Conservation (phyloP, 192 early-diverging fungal species). For the Spizellomyces punctatus region DNA sequence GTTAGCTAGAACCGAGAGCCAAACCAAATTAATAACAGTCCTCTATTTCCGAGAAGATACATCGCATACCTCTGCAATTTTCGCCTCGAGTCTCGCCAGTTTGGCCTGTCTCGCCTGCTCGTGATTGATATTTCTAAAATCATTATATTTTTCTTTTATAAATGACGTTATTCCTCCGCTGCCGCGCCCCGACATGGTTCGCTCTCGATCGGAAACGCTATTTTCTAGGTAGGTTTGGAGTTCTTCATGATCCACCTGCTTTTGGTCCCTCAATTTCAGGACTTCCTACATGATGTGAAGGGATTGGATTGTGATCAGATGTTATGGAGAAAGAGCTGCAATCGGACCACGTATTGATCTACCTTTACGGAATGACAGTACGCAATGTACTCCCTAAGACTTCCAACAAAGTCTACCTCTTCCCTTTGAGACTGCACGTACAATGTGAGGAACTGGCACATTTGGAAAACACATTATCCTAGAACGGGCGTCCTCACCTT, state of each 20-base stretch:
- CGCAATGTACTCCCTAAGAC: constrained; percentile 83
- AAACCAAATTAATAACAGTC: not conserved
- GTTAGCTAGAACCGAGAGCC: constrained; percentile 60
- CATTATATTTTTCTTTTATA: constrained; percentile 85
- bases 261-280: constrained; percentile 85
- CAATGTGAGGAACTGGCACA: not conserved
- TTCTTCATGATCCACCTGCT: constrained; percentile 94
- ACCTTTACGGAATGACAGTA: constrained; percentile 80
- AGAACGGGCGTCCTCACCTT: constrained; percentile 50
- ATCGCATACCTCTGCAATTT: constrained; percentile 65
- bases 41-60: not conserved
- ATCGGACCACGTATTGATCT: not conserved
- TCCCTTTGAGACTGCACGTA: constrained; percentile 47
- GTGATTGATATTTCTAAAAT: constrained; percentile 84
- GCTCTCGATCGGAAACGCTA: constrained; percentile 71
- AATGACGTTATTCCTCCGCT: constrained; percentile 71
- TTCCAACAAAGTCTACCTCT: constrained; percentile 71
- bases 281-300: constrained; percentile 51
- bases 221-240: constrained; percentile 77
- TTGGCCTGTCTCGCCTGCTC: constrained; percentile 80
- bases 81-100: constrained; percentile 70
- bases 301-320: constrained; percentile 14
- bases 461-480: not conserved
- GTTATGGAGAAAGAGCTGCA: not conserved
- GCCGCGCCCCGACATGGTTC: constrained; percentile 64